A percentile compares a stretch with the other conserved stretches of the same genome.
These are phyloP conservation scores for Cornus florida DNA, from an alignment of 148 eudicot species.

Conservation along the genomic window DNA sequence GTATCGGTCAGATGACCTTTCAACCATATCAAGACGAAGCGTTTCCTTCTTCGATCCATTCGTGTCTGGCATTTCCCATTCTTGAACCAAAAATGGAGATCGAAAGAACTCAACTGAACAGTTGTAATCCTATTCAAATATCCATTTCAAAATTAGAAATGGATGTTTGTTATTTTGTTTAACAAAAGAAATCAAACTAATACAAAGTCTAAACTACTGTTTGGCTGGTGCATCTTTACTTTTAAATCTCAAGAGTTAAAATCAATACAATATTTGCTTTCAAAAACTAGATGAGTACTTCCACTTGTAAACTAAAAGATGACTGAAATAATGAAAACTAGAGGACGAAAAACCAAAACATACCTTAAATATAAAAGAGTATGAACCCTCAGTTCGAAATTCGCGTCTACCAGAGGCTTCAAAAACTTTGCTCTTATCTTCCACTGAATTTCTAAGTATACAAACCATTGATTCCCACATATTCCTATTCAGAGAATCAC, in stretches of 20 bases:
- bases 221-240: too few relatives aligned
- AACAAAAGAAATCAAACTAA: neutral
- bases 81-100: conserved; percentile 65
- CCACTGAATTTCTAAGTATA: conserved; percentile 49
- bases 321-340: too few relatives aligned
- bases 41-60: conserved; percentile 65
- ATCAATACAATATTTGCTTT: neutral
- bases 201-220: neutral
- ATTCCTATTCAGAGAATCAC: conserved; percentile 87
- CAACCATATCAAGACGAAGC: conserved; percentile 61
- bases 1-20: conserved; percentile 43
- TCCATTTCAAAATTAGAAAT: neutral
- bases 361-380: conserved; percentile 60
- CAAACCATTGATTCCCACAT: conserved; percentile 93
- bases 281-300: neutral
- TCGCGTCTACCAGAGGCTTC: conserved; percentile 68
- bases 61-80: conserved; percentile 47
- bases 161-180: neutral
- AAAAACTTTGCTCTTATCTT: conserved; percentile 53
- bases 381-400: conserved; percentile 53
- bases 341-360: neutral
- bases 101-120: conserved; percentile 68
- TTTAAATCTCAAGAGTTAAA: neutral
- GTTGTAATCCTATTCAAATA: conserved; percentile 49
- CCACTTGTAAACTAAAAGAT: neutral